Conservation (phyloP, 2,329 filamentous ascomycete genomes). For the Cadophora luteo-olivacea region DNA sequence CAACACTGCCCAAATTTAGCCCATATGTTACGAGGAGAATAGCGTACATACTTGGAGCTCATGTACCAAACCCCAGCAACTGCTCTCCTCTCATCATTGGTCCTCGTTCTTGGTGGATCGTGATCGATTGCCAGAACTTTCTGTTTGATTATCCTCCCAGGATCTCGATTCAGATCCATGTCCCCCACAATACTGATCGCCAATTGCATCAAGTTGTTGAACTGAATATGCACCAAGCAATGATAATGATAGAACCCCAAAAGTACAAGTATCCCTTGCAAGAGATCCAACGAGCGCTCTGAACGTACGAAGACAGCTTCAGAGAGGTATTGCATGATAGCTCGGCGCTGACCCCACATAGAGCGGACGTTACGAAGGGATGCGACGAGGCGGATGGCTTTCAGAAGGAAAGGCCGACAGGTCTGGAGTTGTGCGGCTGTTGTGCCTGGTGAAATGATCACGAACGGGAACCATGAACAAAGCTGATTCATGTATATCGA, state of each 20-base stretch:
- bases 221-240: conserved; percentile 58
- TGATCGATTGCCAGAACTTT: conserved; percentile 24
- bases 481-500: conserved; percentile 11
- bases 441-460: background rate
- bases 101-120: conserved; percentile 48
- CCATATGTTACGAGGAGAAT: background rate
- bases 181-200: conserved; percentile 55
- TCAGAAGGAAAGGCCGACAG: conserved; percentile 55
- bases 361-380: conserved; percentile 54
- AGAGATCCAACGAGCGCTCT: conserved; percentile 56
- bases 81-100: conserved; percentile 58
- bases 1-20: conserved; percentile 13
- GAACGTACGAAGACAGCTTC: conserved; percentile 57
- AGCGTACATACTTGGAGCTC: conserved; percentile 55
- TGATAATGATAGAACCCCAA: conserved; percentile 61
- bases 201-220: conserved; percentile 57
- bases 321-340: conserved; percentile 53
- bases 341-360: conserved; percentile 58
- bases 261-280: conserved; percentile 57
- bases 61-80: conserved; percentile 62
- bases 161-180: conserved; percentile 52
- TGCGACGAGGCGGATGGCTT: conserved; percentile 56
- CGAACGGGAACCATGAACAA: conserved; percentile 1
- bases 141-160: conserved; percentile 35
- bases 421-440: conserved; percentile 32